A percentile compares a stretch with the other conserved stretches of the same genome.
phyloP scores from a whole-genome alignment of 2,329 filamentous ascomycete genomes.

The Fusarium sp. region DNA sequence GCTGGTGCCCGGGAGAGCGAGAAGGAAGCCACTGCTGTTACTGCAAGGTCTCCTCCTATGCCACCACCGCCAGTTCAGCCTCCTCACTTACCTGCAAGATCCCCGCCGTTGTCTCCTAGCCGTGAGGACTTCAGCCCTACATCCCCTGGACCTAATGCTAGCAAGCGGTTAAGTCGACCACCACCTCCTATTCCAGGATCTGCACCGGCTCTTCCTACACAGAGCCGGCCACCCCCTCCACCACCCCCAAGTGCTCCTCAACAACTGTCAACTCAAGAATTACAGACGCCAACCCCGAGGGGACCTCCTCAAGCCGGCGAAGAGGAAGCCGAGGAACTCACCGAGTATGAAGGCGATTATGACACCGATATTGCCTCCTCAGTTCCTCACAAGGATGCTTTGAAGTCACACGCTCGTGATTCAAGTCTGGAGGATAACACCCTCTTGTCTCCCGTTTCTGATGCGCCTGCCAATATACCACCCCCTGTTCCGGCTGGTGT shows the following conservation, averaged over 20 bases:
- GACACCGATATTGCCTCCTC: conserved; percentile 97
- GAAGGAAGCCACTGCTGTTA: conserved; percentile 45
- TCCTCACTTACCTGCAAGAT: conserved; percentile 46
- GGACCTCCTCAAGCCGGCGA: conserved; percentile 62
- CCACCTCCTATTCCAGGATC: conserved; percentile 71
- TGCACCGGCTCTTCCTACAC: conserved; percentile 60
- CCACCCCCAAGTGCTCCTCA: conserved; percentile 68
- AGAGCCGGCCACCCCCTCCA: conserved; percentile 73
- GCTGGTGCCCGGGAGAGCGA: conserved; percentile 58
- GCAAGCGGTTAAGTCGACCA: conserved; percentile 66
- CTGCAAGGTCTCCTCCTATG: conserved; percentile 54
- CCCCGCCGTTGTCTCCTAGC: conserved; percentile 47
- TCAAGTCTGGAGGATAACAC: conserved; percentile 79
- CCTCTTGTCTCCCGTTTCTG: conserved; percentile 64
- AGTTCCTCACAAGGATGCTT: conserved; percentile 90
- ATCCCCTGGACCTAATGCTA: conserved; percentile 57
- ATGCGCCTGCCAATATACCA: conserved; percentile 58
- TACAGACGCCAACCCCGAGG: conserved; percentile 56
- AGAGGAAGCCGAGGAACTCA: conserved; percentile 80
- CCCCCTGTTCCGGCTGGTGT: conserved; percentile 67
- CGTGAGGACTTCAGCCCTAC: conserved; percentile 55
- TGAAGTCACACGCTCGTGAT: conserved; percentile 83
- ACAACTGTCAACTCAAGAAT: conserved; percentile 69
- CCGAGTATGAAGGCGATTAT: conserved; percentile 97
- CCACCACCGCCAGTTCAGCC: conserved; percentile 53